phyloP scores from a whole-genome alignment of 805 yeast genomes.

The Candida krabiensis region DNA sequence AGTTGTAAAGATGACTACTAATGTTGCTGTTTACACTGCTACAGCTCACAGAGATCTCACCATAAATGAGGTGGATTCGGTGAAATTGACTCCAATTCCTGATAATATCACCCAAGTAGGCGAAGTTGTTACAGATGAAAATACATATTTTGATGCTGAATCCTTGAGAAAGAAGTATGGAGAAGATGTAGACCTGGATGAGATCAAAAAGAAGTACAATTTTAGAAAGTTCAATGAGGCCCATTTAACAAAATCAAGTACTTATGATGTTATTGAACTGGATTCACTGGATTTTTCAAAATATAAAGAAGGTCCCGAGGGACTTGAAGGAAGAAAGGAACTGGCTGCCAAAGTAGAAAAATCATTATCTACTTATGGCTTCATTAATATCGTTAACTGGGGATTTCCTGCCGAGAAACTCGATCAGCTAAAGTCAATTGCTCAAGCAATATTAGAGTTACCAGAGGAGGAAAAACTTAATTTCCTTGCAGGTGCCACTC shows the following conservation, averaged over 20 bases:
- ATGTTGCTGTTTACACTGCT: neutral
- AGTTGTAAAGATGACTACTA: neutral
- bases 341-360: constrained; percentile 39
- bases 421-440: constrained; percentile 37
- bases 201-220: constrained; percentile 27
- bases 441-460: constrained; percentile 40
- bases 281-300: constrained; percentile 38
- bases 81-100: constrained; percentile 5
- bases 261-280: constrained; percentile 28
- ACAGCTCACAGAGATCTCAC: neutral
- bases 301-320: constrained; percentile 38
- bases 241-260: constrained; percentile 11
- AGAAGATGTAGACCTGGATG: constrained; percentile 1
- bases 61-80: constrained; percentile 4
- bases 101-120: neutral
- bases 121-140: constrained; percentile 2
- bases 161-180: constrained; percentile 3
- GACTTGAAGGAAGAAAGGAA: constrained; percentile 27
- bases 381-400: constrained; percentile 41
- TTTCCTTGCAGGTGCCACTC: constrained; percentile 37
- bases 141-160: constrained; percentile 4
- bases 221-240: constrained; percentile 31
- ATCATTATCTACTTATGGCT: constrained; percentile 43
- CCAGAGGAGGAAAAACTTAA: constrained; percentile 40
- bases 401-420: constrained; percentile 36